phyloP scores from a whole-genome alignment of 1,284 basidiomycete species.

The Leccinum angustisporum region DNA sequence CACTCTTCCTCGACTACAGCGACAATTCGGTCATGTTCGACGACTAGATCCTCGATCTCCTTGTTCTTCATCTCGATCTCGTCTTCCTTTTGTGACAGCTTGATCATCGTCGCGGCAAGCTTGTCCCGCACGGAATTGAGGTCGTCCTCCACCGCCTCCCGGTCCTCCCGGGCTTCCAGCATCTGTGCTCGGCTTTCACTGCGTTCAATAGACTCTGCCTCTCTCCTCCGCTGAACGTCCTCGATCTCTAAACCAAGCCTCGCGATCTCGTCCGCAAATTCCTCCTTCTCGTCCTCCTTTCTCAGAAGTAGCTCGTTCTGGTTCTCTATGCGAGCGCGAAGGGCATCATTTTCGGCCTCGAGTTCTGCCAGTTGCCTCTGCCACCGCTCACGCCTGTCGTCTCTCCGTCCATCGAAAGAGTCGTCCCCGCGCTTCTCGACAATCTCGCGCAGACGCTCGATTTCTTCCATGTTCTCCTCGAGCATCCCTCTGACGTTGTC shows the following conservation, averaged over 20 bases:
- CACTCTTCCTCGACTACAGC: slow-evolving; percentile 73
- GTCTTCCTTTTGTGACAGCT: slow-evolving; percentile 79
- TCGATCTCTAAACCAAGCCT: slow-evolving; percentile 67
- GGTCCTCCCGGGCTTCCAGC: slow-evolving; percentile 65
- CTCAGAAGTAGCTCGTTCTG: slow-evolving; percentile 55
- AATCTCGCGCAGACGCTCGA: slow-evolving; percentile 63
- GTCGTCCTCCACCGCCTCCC: slow-evolving; percentile 72
- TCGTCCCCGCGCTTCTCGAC: slow-evolving; percentile 54
- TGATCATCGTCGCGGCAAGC: slow-evolving; percentile 74
- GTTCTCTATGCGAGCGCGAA: slow-evolving; percentile 59
- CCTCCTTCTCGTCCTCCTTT: slow-evolving; percentile 70
- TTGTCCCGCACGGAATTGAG: slow-evolving; percentile 72
- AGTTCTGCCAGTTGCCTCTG: slow-evolving; percentile 54
- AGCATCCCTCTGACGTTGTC: slow-evolving; percentile 62
- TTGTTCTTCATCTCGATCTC: slow-evolving; percentile 73
- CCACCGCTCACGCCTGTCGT: slow-evolving; percentile 40
- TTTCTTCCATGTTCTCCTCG: slow-evolving; percentile 77
- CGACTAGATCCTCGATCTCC: slow-evolving; percentile 69
- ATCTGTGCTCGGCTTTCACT: slow-evolving; percentile 70
- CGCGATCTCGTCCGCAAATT: slow-evolving; percentile 64
- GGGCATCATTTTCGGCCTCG: slow-evolving; percentile 64
- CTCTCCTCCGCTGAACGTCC: slow-evolving; percentile 57
- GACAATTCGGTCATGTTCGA: slow-evolving; percentile 67
- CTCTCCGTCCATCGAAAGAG: slow-evolving; percentile 38
- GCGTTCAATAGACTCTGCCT: slow-evolving; percentile 63